Base-by-base conservation (phyloP, 1,284 basidiomycete species). In the Jaminaea rosea region DNA sequence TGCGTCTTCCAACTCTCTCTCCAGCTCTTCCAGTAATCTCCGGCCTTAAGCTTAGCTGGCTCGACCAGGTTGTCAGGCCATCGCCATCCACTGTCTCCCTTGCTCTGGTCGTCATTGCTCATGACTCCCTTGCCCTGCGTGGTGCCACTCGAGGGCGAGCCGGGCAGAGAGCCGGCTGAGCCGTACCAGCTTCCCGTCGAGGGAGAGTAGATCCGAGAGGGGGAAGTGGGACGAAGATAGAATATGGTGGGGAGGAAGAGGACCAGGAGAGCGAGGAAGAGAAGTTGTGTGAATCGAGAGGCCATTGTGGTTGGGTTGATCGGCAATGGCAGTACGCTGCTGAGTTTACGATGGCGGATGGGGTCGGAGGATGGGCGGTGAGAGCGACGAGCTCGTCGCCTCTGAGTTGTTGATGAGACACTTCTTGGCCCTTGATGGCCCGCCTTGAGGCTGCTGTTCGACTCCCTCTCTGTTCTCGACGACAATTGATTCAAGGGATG, bases 221-320 rank as follows among this genome's bases (percentile, higher is more conserved):
- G 29, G 8, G 46, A 55, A 34, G 63, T n/a, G n/a, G n/a, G 62
- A 1, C 67, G 68, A 4, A 73, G 60, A 39, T 68, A 73, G 11
- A 73, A 56, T 17, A 63, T 58, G 3, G 65, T 58, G 0, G 70
- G 69, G 2, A 72, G 53, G 13, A 70, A 53, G 13, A 73, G 54
- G 11, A 73, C 57, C 28, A 71, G 23, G 0, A 60, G 55, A 8
- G 67, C 65, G 24, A 71, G 45, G 19, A 68, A 32, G 34, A 73
- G 62, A 17, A 71, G 60, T 39, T 71, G 69, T 15, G 64, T 42
- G 57, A 71, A 73, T 11, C 70, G 49, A 3, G 63, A 59, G 39
- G n/a, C n/a, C n/a, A n/a, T n/a, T n/a, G n/a, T n/a, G n/a, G n/a
- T n/a, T n/a, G n/a, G n/a, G n/a, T n/a, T n/a, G n/a, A n/a, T n/a